phyloP scores from a whole-genome alignment of 208 protist species.

The Leishmania major region DNA sequence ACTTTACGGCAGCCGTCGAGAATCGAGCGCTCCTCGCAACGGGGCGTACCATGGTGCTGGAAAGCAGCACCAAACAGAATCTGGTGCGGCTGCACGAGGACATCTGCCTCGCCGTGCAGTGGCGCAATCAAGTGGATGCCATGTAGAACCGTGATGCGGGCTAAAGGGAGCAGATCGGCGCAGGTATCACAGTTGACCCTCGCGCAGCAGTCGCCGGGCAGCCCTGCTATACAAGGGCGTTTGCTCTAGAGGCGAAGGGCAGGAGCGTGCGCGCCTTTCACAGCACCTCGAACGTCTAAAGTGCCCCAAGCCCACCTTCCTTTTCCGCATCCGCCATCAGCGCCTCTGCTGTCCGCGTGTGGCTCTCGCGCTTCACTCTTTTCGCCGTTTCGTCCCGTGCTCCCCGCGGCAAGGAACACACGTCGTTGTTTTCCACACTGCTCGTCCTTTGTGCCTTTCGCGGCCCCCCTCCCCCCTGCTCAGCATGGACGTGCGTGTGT shows the following conservation, averaged over 20 bases:
- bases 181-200: too few relatives aligned
- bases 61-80: constrained; percentile 52
- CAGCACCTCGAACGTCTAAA: not conserved
- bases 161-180: not conserved
- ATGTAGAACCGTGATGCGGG: constrained; percentile 8
- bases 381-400: not conserved
- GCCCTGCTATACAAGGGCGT: not conserved
- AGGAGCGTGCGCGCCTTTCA: not conserved
- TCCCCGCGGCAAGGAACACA: not conserved
- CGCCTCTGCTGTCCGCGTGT: not conserved
- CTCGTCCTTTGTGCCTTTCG: not conserved
- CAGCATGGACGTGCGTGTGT: not conserved
- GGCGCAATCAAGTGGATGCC: constrained; percentile 46
- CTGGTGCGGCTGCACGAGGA: constrained; percentile 71
- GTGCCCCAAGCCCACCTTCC: not conserved
- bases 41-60: constrained; percentile 37
- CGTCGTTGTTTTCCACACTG: not conserved
- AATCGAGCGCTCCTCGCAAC: constrained; percentile 37
- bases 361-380: not conserved
- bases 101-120: constrained; percentile 63
- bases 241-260: not conserved
- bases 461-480: not conserved
- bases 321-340: not conserved
- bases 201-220: not conserved
- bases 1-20: constrained; percentile 64